phyloP scores from a whole-genome alignment of 2,329 filamentous ascomycete genomes.

The Trichoderma arundinaceum region DNA sequence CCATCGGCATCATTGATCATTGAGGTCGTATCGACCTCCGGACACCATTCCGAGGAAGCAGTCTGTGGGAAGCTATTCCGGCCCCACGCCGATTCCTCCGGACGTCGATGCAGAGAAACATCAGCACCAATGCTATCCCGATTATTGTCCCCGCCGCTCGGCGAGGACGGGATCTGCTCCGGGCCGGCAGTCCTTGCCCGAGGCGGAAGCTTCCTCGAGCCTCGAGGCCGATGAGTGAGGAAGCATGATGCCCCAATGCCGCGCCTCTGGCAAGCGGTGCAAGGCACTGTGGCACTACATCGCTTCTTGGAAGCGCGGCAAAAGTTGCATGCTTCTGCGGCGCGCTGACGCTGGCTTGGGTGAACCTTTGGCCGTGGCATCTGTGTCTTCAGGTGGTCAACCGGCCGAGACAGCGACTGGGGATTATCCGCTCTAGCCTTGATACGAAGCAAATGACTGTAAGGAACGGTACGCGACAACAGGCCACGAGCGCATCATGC shows the following conservation, averaged over 20 bases:
- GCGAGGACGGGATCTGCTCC: slow-evolving; percentile 15
- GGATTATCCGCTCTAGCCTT: slow-evolving; percentile 19
- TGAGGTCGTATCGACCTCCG: slow-evolving; percentile 6
- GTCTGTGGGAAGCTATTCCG: slow-evolving; percentile 4
- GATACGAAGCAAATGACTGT: background rate
- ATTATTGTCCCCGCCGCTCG: slow-evolving; percentile 22
- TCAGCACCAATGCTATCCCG: background rate
- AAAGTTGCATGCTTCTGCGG: slow-evolving; percentile 54
- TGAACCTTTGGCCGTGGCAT: slow-evolving; percentile 61
- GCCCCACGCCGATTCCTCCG: slow-evolving; percentile 19
- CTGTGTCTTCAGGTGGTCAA: background rate
- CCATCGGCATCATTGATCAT: slow-evolving; percentile 17
- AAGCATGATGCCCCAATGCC: slow-evolving; percentile 49
- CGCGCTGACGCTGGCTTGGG: slow-evolving; percentile 55
- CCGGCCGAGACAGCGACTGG: background rate
- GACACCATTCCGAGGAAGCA: slow-evolving; percentile 12
- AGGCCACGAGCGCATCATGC: slow-evolving; percentile 4
- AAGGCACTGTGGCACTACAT: slow-evolving; percentile 56
- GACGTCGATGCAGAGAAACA: background rate
- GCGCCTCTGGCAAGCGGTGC: slow-evolving; percentile 53
- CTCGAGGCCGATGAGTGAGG: slow-evolving; percentile 44
- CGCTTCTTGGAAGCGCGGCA: slow-evolving; percentile 58
- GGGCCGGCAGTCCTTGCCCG: slow-evolving; percentile 3
- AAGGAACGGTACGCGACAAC: background rate
- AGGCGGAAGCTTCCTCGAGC: slow-evolving; percentile 32